phyloP scores from a whole-genome alignment of 1,139 yeast species.

The Lodderomyces margitis region DNA sequence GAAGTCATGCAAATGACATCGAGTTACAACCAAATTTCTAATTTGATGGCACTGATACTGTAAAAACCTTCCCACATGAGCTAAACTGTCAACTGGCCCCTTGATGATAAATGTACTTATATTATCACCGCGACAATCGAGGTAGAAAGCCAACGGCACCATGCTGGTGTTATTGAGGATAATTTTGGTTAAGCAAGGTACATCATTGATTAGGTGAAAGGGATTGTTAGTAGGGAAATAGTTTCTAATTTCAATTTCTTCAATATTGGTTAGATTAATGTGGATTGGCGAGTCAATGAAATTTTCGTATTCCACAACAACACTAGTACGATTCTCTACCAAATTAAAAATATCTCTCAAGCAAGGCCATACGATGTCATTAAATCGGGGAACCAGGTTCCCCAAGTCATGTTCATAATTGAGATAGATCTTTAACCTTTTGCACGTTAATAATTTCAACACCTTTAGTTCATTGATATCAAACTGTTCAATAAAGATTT shows the following conservation, averaged over 20 bases:
- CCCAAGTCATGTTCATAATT: constrained; percentile 10
- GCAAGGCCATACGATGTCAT: constrained; percentile 12
- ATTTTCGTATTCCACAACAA: constrained; percentile 12
- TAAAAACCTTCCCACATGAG: too few species aligned
- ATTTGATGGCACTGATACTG: too few species aligned
- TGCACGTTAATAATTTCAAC: constrained; percentile 6
- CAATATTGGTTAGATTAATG: constrained; percentile 6
- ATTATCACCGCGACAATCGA: not conserved
- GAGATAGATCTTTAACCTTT: constrained; percentile 11
- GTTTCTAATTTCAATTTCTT: constrained; percentile 11
- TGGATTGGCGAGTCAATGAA: constrained; percentile 8
- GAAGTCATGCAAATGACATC: too few species aligned
- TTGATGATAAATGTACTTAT: constrained; percentile 5
- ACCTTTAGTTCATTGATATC: constrained; percentile 8
- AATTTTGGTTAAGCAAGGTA: too few species aligned
- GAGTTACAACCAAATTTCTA: too few species aligned
- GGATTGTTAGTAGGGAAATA: constrained; percentile 3
- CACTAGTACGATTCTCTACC: constrained; percentile 5
- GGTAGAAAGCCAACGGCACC: constrained; percentile 7
- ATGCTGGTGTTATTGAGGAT: constrained; percentile 9
- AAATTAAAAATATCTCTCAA: constrained; percentile 9
- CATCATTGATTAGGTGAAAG: too few species aligned
- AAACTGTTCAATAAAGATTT: constrained; percentile 12
- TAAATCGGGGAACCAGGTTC: constrained; percentile 11
- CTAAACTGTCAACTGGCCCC: constrained; percentile 9